phyloP scores from a whole-genome alignment of 495 filamentous ascomycete genomes.

The Symbiotaphrina buchneri region DNA sequence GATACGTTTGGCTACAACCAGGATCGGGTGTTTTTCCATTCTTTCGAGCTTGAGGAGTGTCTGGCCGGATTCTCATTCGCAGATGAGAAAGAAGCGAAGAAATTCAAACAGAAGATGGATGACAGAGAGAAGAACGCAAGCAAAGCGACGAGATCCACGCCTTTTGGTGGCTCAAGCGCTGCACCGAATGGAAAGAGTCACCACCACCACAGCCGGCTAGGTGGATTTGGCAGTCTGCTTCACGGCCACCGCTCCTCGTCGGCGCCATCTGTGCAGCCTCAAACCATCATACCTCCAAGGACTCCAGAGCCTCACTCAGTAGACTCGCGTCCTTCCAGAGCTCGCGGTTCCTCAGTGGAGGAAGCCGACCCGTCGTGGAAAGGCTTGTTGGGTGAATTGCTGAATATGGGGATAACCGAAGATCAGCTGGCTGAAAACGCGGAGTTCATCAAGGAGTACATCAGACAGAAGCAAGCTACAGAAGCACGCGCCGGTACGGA shows the following conservation, averaged over 20 bases:
- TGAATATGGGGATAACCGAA: conserved; percentile 72
- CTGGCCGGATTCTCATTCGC: conserved; percentile 76
- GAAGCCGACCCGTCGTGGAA: conserved; percentile 66
- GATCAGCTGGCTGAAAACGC: conserved; percentile 83
- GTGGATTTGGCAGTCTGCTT: conserved; percentile 44
- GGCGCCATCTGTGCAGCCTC: conserved; percentile 24
- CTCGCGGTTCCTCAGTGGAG: conserved; percentile 37
- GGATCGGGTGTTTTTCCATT: conserved; percentile 91
- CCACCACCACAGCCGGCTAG: conserved; percentile 19
- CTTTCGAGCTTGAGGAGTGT: conserved; percentile 84
- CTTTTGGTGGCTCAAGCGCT: conserved; percentile 29
- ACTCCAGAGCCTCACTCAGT: neutral
- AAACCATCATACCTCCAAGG: conserved; percentile 20
- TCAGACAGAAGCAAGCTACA: conserved; percentile 54
- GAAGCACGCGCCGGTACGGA: conserved; percentile 6
- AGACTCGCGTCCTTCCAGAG: no score
- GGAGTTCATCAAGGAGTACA: conserved; percentile 85
- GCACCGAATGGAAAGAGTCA: conserved; percentile 2
- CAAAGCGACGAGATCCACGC: conserved; percentile 57
- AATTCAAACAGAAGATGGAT: conserved; percentile 85
- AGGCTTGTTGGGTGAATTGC: conserved; percentile 62
- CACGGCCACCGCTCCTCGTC: conserved; percentile 46
- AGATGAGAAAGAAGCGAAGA: conserved; percentile 90
- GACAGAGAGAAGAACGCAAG: conserved; percentile 83
- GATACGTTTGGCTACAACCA: conserved; percentile 87